phyloP scores from a whole-genome alignment of 129 eudicot genomes.

The Rutidosis leptorrhynchoides region DNA sequence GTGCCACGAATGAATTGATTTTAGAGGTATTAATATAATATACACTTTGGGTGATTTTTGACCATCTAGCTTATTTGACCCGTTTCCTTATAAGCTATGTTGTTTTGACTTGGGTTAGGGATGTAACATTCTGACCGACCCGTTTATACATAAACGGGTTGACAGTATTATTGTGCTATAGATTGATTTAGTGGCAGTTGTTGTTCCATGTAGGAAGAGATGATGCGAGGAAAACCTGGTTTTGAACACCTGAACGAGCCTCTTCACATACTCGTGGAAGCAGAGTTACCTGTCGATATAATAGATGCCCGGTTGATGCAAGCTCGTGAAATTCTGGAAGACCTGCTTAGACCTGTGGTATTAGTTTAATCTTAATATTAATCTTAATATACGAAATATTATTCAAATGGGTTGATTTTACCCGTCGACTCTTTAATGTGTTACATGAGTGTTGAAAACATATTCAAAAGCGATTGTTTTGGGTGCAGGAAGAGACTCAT shows the following conservation, averaged over 20 bases:
- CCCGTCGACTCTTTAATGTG: not conserved
- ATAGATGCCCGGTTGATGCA: constrained; percentile 93
- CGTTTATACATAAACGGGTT: not conserved
- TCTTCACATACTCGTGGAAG: constrained; percentile 92
- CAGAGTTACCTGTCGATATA: constrained; percentile 88
- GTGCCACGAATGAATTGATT: not conserved
- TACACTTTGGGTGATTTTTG: not conserved
- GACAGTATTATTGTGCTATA: not conserved
- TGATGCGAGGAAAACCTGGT: constrained; percentile 97
- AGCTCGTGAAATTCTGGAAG: constrained; percentile 96
- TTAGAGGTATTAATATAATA: not conserved
- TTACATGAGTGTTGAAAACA: not conserved
- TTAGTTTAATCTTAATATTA: constrained; percentile 1
- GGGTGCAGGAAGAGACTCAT: constrained; percentile 82
- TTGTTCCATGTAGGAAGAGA: constrained; percentile 61
- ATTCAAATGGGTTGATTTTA: not conserved
- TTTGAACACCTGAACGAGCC: constrained; percentile 97
- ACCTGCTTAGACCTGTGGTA: constrained; percentile 97
- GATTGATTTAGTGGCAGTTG: not conserved
- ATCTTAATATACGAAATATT: not conserved
- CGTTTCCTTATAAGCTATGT: not conserved
- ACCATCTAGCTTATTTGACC: not conserved
- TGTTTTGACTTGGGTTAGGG: not conserved
- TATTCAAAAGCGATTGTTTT: not conserved
- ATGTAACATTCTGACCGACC: not conserved